Evolutionary conservation across 495 filamentous ascomycete genomes (phyloP).

Genomic region (Rhizodiscina lignyota): DNA sequence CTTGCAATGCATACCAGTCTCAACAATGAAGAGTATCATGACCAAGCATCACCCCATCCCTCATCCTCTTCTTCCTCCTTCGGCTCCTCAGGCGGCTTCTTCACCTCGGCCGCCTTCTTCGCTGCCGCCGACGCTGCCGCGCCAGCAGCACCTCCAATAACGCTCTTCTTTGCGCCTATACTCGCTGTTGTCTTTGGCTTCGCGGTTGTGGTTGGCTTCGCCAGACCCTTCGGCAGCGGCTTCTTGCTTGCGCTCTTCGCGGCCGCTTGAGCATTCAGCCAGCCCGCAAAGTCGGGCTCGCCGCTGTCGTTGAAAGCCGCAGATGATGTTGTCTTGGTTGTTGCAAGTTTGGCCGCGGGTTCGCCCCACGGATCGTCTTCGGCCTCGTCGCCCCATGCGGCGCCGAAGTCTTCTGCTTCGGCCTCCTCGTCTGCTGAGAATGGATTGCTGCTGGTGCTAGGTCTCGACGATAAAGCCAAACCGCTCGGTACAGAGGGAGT

Average conservation of each 20-base stretch:
- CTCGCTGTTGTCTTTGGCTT: conserved; percentile 11
- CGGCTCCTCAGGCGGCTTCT: conserved; percentile 32
- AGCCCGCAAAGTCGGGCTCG: conserved; percentile 87
- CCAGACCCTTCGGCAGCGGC: conserved; percentile 59
- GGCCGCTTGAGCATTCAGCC: conserved; percentile 69
- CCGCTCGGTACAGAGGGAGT: background rate
- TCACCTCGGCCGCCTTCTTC: conserved; percentile 5
- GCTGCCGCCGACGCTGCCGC: conserved; percentile 18
- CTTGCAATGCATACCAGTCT: too few relatives aligned
- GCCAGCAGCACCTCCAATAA: conserved; percentile 15
- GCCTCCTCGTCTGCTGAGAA: conserved; percentile 19
- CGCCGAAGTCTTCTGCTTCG: conserved; percentile 38
- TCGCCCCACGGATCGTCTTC: conserved; percentile 10
- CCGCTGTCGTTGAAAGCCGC: conserved; percentile 55
- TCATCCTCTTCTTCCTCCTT: conserved; percentile 37
- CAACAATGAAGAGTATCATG: too few relatives aligned
- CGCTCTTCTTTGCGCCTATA: conserved; percentile 24
- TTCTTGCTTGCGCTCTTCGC: conserved; percentile 44
- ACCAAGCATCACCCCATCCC: conserved; percentile 55
- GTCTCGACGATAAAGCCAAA: conserved; percentile 6
- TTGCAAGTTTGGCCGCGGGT: too few relatives aligned
- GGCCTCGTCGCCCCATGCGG: conserved; percentile 26
- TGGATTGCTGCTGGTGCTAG: conserved; percentile 35
- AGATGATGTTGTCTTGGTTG: conserved; percentile 6
- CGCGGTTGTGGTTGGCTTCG: conserved; percentile 22